A percentile compares a stretch with the other conserved stretches of the same genome.
Evolutionary conservation across 441 rosid genomes (phyloP).

Genomic region (Theobroma grandiflorum): DNA sequence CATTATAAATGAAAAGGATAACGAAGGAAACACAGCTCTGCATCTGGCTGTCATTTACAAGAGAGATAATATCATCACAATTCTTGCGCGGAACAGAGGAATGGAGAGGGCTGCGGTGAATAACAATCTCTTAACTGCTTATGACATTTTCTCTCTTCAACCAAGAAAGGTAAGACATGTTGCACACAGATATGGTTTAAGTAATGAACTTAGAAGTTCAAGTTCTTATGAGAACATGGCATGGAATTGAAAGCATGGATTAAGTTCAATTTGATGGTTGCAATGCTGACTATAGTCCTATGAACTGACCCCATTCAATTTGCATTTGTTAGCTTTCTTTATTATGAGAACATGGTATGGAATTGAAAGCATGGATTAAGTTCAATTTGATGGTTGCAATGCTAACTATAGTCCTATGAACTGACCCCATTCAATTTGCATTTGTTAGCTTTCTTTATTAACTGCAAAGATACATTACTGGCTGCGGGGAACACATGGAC

Average conservation of each 20-base stretch:
- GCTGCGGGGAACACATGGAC: neutral
- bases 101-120: slow-evolving; percentile 41
- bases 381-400: neutral
- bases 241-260: neutral
- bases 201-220: too few relatives aligned
- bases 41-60: slow-evolving; percentile 46
- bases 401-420: neutral
- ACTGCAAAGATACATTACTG: neutral
- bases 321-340: neutral
- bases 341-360: too few relatives aligned
- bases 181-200: too few relatives aligned
- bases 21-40: slow-evolving; percentile 51
- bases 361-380: neutral
- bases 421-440: neutral
- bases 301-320: neutral
- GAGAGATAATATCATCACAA: slow-evolving; percentile 22
- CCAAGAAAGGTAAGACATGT: slow-evolving; percentile 31
- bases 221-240: too few relatives aligned
- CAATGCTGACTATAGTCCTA: neutral
- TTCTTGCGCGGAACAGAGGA: slow-evolving; percentile 33
- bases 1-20: slow-evolving; percentile 40
- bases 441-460: neutral
- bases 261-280: neutral
- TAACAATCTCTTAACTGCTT: slow-evolving; percentile 32
- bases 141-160: slow-evolving; percentile 36